phyloP scores from a whole-genome alignment of 371 early-diverging fungal genomes.

The Rhizomucor miehei region DNA sequence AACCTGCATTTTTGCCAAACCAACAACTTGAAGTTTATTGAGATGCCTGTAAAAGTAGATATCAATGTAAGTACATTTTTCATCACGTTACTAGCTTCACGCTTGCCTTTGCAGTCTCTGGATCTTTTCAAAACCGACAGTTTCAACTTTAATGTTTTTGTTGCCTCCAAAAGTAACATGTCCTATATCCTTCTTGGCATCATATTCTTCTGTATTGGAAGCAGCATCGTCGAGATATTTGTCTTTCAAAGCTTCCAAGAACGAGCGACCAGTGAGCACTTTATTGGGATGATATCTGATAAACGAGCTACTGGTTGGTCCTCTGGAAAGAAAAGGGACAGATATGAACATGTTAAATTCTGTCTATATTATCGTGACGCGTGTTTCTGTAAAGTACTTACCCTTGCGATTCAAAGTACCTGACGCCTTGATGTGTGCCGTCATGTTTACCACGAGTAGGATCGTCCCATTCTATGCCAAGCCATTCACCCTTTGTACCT shows the following conservation, averaged over 20 bases:
- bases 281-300: conserved; percentile 57
- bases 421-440: conserved; percentile 59
- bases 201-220: conserved; percentile 8
- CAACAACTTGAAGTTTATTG: conserved; percentile 48
- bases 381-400: neutral
- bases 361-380: no score
- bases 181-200: conserved; percentile 18
- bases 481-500: conserved; percentile 67
- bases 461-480: conserved; percentile 91
- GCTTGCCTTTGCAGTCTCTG: no score
- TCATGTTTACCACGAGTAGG: conserved; percentile 79
- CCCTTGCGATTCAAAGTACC: conserved; percentile 61
- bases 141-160: conserved; percentile 64
- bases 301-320: conserved; percentile 71
- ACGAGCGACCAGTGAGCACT: conserved; percentile 46
- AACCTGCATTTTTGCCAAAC: conserved; percentile 46
- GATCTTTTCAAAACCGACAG: conserved; percentile 79
- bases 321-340: conserved; percentile 12
- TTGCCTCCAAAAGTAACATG: conserved; percentile 46
- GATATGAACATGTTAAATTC: no score
- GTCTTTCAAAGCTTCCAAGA: conserved; percentile 51
- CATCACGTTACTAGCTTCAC: conserved; percentile 5
- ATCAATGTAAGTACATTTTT: no score
- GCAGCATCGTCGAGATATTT: conserved; percentile 44
- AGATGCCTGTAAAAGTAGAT: conserved; percentile 24